A percentile compares a stretch with the other conserved stretches of the same genome.
Conservation (phyloP, 2,329 filamentous ascomycete species). For the Cladobotryum mycophilum region DNA sequence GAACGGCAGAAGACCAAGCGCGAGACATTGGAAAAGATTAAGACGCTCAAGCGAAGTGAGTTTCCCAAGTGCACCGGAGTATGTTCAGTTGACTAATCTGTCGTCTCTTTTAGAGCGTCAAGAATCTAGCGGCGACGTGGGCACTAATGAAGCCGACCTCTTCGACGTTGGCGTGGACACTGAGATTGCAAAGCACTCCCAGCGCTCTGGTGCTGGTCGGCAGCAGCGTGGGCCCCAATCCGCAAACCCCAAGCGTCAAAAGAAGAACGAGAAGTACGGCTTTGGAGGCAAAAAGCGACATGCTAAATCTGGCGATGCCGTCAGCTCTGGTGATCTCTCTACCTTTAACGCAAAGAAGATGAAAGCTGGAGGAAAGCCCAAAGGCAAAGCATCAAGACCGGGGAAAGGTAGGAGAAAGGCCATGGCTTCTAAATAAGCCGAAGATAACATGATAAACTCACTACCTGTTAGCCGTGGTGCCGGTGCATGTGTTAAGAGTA, state of each 20-base stretch:
- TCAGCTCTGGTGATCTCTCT: conserved; percentile 72
- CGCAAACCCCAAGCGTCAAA: conserved; percentile 69
- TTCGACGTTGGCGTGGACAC: conserved; percentile 85
- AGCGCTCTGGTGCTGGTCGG: conserved; percentile 34
- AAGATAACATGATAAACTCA: not conserved
- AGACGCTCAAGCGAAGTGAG: conserved; percentile 89
- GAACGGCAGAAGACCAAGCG: conserved; percentile 89
- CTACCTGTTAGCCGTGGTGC: not conserved
- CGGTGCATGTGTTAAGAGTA: not conserved
- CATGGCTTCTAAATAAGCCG: conserved; percentile 20
- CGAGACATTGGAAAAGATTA: conserved; percentile 92
- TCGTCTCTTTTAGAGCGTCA: conserved; percentile 64
- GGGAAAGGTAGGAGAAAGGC: conserved; percentile 50
- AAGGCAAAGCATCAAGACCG: conserved; percentile 35
- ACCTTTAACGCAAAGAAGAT: conserved; percentile 77
- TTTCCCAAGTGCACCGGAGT: conserved; percentile 19
- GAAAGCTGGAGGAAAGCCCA: conserved; percentile 51
- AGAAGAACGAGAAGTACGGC: conserved; percentile 92
- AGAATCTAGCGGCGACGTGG: conserved; percentile 55
- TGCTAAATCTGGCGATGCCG: conserved; percentile 82
- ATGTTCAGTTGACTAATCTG: not conserved
- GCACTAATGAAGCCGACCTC: conserved; percentile 73
- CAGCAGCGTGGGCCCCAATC: conserved; percentile 20
- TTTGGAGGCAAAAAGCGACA: conserved; percentile 95
- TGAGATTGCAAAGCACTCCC: conserved; percentile 42